phyloP scores from a whole-genome alignment of 2,329 filamentous ascomycete species.

The Atkinsonella hypoxylon region DNA sequence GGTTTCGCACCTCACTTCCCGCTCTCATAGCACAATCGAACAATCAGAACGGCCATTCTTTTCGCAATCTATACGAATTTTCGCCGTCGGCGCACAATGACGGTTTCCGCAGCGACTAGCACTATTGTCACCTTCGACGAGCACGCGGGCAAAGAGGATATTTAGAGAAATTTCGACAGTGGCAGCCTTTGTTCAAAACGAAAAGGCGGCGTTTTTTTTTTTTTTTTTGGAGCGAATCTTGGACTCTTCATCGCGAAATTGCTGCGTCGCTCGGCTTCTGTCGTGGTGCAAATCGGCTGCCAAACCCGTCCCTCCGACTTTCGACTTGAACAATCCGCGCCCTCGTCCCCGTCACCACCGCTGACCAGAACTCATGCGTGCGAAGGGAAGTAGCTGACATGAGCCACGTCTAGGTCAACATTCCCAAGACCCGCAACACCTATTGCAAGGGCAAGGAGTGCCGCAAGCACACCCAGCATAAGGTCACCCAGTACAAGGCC shows the following conservation, averaged over 20 bases:
- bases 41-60: not conserved
- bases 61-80: slow-evolving; percentile 8
- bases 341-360: not conserved
- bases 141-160: not conserved
- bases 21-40: slow-evolving; percentile 6
- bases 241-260: not conserved
- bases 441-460: slow-evolving; percentile 96
- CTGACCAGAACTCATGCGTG: not conserved
- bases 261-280: not conserved
- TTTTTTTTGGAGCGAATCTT: not conserved
- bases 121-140: not conserved
- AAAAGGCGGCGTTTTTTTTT: not conserved
- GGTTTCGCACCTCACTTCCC: slow-evolving; percentile 15
- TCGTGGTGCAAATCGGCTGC: not conserved
- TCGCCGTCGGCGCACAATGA: slow-evolving; percentile 19
- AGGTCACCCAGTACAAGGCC: slow-evolving; percentile 95
- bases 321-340: not conserved
- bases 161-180: not conserved
- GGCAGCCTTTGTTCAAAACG: not conserved
- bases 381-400: slow-evolving; percentile 4
- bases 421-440: slow-evolving; percentile 94
- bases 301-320: not conserved
- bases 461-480: slow-evolving; percentile 84
- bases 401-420: slow-evolving; percentile 62
- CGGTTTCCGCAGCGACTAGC: slow-evolving; percentile 12